Evolutionary conservation across 257 asterid species (phyloP).

Genomic region (Solanum paucissectum): DNA sequence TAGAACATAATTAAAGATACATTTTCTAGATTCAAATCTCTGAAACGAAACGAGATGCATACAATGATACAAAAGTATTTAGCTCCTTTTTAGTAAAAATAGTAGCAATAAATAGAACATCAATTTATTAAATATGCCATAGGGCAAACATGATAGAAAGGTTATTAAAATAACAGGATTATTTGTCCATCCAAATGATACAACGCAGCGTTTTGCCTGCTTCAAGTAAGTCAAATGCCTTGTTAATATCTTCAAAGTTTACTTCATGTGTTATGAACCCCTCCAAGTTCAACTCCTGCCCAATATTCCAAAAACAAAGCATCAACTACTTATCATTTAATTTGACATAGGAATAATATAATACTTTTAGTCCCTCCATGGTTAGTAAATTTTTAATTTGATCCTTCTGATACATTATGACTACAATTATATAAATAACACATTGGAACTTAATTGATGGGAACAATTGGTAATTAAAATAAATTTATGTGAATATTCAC

Average conservation of each 20-base stretch:
- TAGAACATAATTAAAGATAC: neutral
- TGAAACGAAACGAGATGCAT: neutral
- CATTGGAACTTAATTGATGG: neutral
- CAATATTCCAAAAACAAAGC: neutral
- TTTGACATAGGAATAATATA: neutral
- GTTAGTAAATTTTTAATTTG: too few species aligned
- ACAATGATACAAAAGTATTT: neutral
- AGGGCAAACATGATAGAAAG: neutral
- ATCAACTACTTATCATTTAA: neutral
- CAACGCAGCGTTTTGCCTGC: slow-evolving; percentile 26
- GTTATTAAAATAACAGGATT: neutral
- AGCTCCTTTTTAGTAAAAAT: neutral
- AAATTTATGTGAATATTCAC: neutral
- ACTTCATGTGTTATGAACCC: slow-evolving; percentile 25
- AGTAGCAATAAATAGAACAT: neutral
- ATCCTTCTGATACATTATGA: too few species aligned
- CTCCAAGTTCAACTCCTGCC: slow-evolving; percentile 30
- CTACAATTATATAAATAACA: neutral
- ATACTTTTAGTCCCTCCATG: neutral
- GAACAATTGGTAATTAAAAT: too few species aligned
- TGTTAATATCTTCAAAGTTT: slow-evolving; percentile 19
- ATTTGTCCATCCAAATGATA: slow-evolving; percentile 29
- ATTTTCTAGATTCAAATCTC: neutral
- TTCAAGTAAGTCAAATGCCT: slow-evolving; percentile 28
- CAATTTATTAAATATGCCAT: neutral